Evolutionary conservation across 2,329 filamentous ascomycete genomes (phyloP).

Genomic region (Diaporthe vaccinii): DNA sequence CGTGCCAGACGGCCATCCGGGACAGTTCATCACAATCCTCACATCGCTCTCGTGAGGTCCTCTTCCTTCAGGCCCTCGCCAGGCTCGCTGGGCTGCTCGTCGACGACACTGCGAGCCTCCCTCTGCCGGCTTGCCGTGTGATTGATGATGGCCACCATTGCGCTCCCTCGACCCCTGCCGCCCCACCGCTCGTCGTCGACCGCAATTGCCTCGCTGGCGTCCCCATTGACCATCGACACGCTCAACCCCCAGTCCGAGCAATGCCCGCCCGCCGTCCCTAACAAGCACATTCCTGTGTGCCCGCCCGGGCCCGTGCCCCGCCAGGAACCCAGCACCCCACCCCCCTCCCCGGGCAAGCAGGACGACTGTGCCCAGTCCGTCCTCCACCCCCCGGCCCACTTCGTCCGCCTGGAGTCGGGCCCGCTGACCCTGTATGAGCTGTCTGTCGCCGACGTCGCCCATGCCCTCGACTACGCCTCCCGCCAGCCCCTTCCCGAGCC

Average conservation of each 20-base stretch:
- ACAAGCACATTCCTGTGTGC: conserved; percentile 92
- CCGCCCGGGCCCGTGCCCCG: conserved; percentile 79
- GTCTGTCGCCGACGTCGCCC: conserved; percentile 74
- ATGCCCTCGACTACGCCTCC: conserved; percentile 81
- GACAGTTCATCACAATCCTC: neutral
- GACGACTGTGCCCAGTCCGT: conserved; percentile 74
- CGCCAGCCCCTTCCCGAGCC: conserved; percentile 87
- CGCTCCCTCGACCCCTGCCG: conserved; percentile 54
- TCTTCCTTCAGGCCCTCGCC: neutral
- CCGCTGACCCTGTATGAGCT: conserved; percentile 79
- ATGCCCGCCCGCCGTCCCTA: conserved; percentile 71
- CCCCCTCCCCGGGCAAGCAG: conserved; percentile 74
- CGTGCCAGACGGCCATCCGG: neutral
- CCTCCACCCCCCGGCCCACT: conserved; percentile 79
- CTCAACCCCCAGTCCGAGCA: conserved; percentile 52
- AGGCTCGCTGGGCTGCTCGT: neutral
- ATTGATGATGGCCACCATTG: conserved; percentile 67
- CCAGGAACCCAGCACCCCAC: conserved; percentile 71
- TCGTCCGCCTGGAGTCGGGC: conserved; percentile 64
- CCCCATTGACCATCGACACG: conserved; percentile 53
- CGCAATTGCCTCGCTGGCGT: conserved; percentile 47
- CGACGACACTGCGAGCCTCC: neutral
- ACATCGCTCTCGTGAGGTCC: neutral
- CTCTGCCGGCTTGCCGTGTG: neutral
- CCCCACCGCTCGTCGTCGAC: conserved; percentile 51